These are phyloP conservation scores for Aspergillus carbonarius DNA, from an alignment of 2,329 filamentous ascomycete genomes.

Conservation along the genomic window DNA sequence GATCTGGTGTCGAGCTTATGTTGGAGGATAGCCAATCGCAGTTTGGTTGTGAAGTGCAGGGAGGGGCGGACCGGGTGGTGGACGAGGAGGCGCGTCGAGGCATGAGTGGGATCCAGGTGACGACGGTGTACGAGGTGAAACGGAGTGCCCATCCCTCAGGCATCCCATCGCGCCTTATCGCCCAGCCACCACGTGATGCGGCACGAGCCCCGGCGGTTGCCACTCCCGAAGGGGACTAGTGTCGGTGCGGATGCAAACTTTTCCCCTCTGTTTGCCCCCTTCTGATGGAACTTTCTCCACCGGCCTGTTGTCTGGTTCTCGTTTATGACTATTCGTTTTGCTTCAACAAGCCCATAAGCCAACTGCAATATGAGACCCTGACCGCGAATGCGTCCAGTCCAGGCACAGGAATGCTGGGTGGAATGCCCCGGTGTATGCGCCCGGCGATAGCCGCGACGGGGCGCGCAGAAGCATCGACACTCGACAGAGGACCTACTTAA, in stretches of 20 bases:
- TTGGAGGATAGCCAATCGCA: slow-evolving; percentile 2
- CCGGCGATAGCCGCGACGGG: no score
- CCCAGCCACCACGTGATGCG: background rate
- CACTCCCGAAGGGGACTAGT: background rate
- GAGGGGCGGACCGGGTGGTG: slow-evolving; percentile 5
- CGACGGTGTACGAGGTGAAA: slow-evolving; percentile 21
- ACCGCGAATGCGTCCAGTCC: no score
- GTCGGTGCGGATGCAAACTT: background rate
- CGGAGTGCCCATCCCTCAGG: background rate
- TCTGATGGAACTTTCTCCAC: no score
- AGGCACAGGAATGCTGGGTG: background rate
- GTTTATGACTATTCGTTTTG: no score
- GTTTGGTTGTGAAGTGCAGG: slow-evolving; percentile 3
- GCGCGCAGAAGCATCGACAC: no score
- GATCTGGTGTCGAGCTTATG: slow-evolving; percentile 15
- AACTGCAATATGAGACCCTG: no score
- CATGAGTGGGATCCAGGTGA: slow-evolving; percentile 19
- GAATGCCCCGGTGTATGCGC: background rate
- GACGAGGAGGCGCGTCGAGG: slow-evolving; percentile 13
- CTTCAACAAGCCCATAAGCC: no score
- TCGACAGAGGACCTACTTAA: no score
- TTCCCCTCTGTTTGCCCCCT: background rate
- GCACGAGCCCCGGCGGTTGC: background rate
- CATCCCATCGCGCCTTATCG: background rate
- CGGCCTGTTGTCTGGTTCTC: no score